phyloP scores from a whole-genome alignment of 1,284 basidiomycete genomes.

The Rhodotorula mucilaginosa region DNA sequence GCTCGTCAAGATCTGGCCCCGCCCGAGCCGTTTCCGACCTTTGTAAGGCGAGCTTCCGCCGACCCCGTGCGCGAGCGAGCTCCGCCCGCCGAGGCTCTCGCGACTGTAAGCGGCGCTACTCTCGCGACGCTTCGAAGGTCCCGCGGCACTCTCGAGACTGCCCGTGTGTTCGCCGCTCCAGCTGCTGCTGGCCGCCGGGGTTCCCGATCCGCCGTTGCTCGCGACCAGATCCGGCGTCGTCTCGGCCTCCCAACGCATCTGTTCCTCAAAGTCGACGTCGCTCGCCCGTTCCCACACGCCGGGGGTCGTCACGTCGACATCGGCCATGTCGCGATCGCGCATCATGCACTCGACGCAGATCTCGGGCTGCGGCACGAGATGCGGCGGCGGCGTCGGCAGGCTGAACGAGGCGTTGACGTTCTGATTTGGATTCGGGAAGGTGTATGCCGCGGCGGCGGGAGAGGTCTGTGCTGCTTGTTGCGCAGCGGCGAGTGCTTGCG shows the following conservation, averaged over 20 bases:
- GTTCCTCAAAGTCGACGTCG: conserved; percentile 76
- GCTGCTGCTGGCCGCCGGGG: background rate
- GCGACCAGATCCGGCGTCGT: background rate
- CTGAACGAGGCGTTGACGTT: background rate
- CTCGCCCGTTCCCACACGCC: conserved; percentile 90
- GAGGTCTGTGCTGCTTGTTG: background rate
- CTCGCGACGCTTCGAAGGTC: conserved; percentile 29
- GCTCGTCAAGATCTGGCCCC: conserved; percentile 49
- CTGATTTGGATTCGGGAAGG: background rate
- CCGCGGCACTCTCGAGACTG: conserved; percentile 21
- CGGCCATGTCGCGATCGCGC: conserved; percentile 97
- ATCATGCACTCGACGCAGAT: conserved; percentile 97
- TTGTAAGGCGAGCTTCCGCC: conserved; percentile 46
- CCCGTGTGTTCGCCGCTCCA: conserved; percentile 11
- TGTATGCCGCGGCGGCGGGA: background rate
- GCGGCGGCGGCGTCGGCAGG: conserved; percentile 21
- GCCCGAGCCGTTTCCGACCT: conserved; percentile 48
- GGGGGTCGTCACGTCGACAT: conserved; percentile 80
- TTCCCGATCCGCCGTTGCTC: background rate
- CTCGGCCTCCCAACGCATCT: conserved; percentile 65
- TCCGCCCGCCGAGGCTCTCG: conserved; percentile 38
- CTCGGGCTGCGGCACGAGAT: conserved; percentile 56
- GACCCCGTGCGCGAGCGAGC: conserved; percentile 24
- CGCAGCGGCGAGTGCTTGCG: background rate
- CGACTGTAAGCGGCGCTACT: conserved; percentile 38